These are phyloP conservation scores for Macrolepiota fuliginosa DNA, from an alignment of 768 basidiomycete genomes.

Conservation along the genomic window DNA sequence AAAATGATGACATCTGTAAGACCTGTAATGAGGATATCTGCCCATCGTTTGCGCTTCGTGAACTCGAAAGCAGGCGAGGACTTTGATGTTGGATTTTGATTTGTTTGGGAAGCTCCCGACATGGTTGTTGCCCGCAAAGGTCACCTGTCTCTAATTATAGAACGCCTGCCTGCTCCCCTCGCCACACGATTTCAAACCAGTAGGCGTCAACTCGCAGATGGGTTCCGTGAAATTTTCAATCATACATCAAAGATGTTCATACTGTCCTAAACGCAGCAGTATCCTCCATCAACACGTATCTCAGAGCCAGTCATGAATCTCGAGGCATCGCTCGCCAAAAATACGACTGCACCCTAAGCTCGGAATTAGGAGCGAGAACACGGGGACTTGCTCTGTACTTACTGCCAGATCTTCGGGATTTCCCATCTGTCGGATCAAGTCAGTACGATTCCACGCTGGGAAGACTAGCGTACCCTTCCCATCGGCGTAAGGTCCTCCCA, in stretches of 20 bases:
- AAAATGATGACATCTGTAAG: slow-evolving; percentile 72
- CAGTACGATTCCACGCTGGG: neutral
- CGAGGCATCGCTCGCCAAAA: slow-evolving; percentile 86
- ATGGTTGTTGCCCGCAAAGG: slow-evolving; percentile 8
- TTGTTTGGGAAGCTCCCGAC: slow-evolving; percentile 14
- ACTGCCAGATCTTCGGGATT: slow-evolving; percentile 91
- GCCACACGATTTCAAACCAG: neutral
- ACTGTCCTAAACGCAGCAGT: slow-evolving; percentile 58
- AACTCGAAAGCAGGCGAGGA: slow-evolving; percentile 62
- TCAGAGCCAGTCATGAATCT: slow-evolving; percentile 89
- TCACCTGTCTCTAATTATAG: slow-evolving; percentile 12
- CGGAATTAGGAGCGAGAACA: slow-evolving; percentile 6
- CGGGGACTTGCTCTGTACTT: slow-evolving; percentile 20
- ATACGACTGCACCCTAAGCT: slow-evolving; percentile 80
- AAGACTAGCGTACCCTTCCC: slow-evolving; percentile 60
- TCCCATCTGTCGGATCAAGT: slow-evolving; percentile 58
- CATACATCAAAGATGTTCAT: slow-evolving; percentile 6
- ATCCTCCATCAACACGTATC: slow-evolving; percentile 86
- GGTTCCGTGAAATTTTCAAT: neutral
- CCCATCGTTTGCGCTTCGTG: slow-evolving; percentile 85
- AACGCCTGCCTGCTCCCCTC: neutral
- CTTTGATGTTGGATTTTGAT: slow-evolving; percentile 16
- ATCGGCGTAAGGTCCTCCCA: slow-evolving; percentile 87
- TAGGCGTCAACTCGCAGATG: neutral
- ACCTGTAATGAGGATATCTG: slow-evolving; percentile 74